A percentile compares a stretch with the other conserved stretches of the same genome.
Evolutionary conservation across 352 stramenopile genomes (phyloP).

Genomic region (Elongisporangium prolatum): DNA sequence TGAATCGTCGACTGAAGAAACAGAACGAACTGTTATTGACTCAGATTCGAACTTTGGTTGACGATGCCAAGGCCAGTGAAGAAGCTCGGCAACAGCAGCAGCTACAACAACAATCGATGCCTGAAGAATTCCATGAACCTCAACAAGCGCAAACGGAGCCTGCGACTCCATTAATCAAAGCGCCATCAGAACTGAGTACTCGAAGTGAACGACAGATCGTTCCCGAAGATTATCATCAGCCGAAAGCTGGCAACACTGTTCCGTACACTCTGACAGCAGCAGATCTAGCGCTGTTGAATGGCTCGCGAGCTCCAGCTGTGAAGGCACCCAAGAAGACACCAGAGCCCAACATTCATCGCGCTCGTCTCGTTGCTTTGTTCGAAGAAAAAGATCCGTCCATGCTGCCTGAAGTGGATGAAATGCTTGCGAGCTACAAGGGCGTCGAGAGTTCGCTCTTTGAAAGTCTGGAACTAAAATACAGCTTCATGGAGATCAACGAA

Average conservation of each 20-base stretch:
- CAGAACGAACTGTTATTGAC: conserved; percentile 80
- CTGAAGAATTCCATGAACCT: neutral
- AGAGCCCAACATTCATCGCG: conserved; percentile 17
- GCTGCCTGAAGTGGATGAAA: conserved; percentile 63
- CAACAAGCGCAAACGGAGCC: neutral
- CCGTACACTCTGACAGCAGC: conserved; percentile 66
- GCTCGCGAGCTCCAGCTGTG: conserved; percentile 12
- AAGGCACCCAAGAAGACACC: neutral
- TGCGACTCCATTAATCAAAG: neutral
- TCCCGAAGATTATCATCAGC: conserved; percentile 5
- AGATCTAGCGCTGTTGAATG: conserved; percentile 75
- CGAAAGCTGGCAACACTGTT: conserved; percentile 16
- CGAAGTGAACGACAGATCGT: conserved; percentile 14
- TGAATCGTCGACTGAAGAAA: conserved; percentile 76
- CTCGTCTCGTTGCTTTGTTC: conserved; percentile 58
- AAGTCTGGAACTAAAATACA: conserved; percentile 82
- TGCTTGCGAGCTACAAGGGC: conserved; percentile 67
- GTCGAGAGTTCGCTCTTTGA: conserved; percentile 76
- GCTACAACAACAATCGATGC: conserved; percentile 6
- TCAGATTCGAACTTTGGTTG: conserved; percentile 70
- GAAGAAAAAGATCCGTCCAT: conserved; percentile 59
- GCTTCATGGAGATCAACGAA: conserved; percentile 59
- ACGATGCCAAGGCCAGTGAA: conserved; percentile 44
- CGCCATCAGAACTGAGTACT: neutral
- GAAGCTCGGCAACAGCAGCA: conserved; percentile 16